phyloP scores from a whole-genome alignment of 169 alveolate genomes.

The Eimeria necatrix region DNA sequence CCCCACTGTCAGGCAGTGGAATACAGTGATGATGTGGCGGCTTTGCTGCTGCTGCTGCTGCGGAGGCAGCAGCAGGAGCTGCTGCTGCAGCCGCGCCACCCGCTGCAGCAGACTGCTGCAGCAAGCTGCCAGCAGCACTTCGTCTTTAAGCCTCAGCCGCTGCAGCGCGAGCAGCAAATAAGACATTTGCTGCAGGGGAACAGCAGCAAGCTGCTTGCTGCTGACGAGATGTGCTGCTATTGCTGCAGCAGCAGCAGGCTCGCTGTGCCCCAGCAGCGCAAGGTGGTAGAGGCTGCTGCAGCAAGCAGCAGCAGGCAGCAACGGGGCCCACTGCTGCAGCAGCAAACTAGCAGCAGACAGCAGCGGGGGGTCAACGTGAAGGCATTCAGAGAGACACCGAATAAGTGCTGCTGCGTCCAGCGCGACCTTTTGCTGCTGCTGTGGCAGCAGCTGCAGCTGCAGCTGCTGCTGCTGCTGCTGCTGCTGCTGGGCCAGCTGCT shows the following conservation, averaged over 20 bases:
- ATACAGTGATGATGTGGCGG: background rate
- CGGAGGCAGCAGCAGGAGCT: slow-evolving; percentile 49
- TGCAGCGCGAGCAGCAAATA: slow-evolving; percentile 54
- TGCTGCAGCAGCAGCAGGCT: slow-evolving; percentile 68
- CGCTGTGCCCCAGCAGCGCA: slow-evolving; percentile 15
- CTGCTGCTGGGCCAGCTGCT: slow-evolving; percentile 11
- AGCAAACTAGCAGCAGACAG: slow-evolving; percentile 55
- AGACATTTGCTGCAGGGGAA: slow-evolving; percentile 33
- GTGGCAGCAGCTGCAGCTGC: slow-evolving; percentile 18
- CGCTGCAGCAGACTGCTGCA: slow-evolving; percentile 57
- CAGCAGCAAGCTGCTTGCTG: slow-evolving; percentile 66
- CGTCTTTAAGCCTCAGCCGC: slow-evolving; percentile 36
- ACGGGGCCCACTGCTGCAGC: slow-evolving; percentile 12
- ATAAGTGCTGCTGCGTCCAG: slow-evolving; percentile 9
- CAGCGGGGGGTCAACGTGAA: slow-evolving; percentile 50
- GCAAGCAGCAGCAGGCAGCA: slow-evolving; percentile 77
- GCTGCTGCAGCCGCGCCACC: slow-evolving; percentile 11
- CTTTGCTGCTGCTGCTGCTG: slow-evolving; percentile 59
- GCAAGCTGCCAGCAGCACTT: slow-evolving; percentile 45
- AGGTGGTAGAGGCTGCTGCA: slow-evolving; percentile 49
- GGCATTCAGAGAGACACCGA: slow-evolving; percentile 32
- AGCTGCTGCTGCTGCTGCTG: slow-evolving; percentile 7
- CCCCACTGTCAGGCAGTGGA: slow-evolving; percentile 24
- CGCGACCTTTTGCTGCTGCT: slow-evolving; percentile 40
- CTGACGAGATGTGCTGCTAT: slow-evolving; percentile 51